phyloP scores from a whole-genome alignment of 78 protist species.

The Creolimax fragrantissima region DNA sequence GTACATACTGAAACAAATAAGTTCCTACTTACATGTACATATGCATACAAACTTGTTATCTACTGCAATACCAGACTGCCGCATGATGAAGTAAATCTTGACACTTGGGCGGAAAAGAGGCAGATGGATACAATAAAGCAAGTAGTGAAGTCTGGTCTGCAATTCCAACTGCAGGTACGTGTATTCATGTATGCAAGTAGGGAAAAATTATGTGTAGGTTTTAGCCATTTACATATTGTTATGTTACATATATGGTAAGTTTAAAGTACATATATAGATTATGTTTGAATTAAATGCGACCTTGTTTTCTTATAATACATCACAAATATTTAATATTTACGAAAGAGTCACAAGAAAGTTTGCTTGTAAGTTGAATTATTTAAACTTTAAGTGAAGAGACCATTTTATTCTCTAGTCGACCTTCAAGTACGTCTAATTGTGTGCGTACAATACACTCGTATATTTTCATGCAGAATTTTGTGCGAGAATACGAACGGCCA shows the following conservation, averaged over 20 bases:
- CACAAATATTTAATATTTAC: neutral
- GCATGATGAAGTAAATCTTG: neutral
- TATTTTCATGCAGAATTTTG: neutral
- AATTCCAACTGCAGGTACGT: neutral
- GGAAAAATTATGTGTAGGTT: neutral
- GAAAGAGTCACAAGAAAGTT: neutral
- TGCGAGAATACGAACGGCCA: neutral
- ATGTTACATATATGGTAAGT: neutral
- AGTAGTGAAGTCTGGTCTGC: neutral
- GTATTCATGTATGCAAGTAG: neutral
- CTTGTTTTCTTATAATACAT: neutral
- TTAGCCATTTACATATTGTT: neutral
- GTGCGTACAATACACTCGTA: neutral
- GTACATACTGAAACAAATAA: too few relatives aligned
- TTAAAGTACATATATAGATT: neutral
- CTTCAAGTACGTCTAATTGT: neutral
- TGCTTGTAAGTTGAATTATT: neutral
- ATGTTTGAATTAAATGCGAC: neutral
- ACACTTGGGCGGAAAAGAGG: neutral
- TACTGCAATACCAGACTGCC: neutral
- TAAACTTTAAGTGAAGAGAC: neutral
- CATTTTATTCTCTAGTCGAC: neutral
- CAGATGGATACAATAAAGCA: neutral
- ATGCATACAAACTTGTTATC: neutral
- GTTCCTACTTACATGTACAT: neutral